These are phyloP conservation scores for Hibiscus tridactylites DNA, from an alignment of 345 rosid genomes.

Conservation along the genomic window DNA sequence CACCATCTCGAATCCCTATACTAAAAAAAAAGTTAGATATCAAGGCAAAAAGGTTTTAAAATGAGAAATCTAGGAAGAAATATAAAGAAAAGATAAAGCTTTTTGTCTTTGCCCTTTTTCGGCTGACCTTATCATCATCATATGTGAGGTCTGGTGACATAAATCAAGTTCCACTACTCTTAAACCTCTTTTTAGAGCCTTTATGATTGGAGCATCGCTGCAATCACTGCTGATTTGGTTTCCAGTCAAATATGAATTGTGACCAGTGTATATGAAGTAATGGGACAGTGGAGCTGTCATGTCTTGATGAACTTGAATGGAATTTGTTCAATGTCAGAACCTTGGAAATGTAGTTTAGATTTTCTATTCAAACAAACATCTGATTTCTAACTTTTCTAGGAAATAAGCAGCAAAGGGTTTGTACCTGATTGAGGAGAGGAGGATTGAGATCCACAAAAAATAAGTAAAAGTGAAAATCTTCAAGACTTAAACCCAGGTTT, in stretches of 20 bases:
- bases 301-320: constrained; percentile 72
- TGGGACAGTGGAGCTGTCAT: constrained; percentile 84
- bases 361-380: not conserved
- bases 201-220: constrained; percentile 81
- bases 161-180: constrained; percentile 90
- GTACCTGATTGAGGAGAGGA: constrained; percentile 41
- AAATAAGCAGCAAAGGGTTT: not conserved
- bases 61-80: not conserved
- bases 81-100: not conserved
- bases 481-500: constrained; percentile 52
- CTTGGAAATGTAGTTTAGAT: not conserved
- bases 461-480: constrained; percentile 49
- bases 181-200: constrained; percentile 62
- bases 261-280: constrained; percentile 83
- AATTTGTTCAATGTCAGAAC: not conserved
- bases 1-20: no score
- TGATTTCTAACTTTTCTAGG: not conserved
- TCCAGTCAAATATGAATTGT: constrained; percentile 86
- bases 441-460: constrained; percentile 58
- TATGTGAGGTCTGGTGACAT: constrained; percentile 14
- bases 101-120: no score
- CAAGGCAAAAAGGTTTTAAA: not conserved
- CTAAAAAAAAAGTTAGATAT: no score
- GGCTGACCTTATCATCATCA: constrained; percentile 23
- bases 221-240: constrained; percentile 92